Conservation (phyloP, 2,329 filamentous ascomycete genomes). For the Fusarium poae region DNA sequence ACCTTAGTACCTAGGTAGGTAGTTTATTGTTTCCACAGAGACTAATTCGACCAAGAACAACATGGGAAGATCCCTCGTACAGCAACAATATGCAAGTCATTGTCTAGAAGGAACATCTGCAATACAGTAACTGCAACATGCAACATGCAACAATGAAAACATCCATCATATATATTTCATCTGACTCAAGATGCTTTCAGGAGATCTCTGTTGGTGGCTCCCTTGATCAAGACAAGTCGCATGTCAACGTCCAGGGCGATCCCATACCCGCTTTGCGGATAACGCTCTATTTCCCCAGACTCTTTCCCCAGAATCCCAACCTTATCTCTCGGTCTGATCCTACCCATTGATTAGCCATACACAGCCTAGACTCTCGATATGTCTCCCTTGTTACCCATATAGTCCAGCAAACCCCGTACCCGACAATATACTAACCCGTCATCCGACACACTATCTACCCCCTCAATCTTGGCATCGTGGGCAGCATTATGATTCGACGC, state of each 20-base stretch:
- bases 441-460: slow-evolving; percentile 19
- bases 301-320: neutral
- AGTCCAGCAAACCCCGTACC: slow-evolving; percentile 20
- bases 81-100: neutral
- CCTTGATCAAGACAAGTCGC: neutral
- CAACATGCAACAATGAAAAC: neutral
- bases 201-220: neutral
- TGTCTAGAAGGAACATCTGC: neutral
- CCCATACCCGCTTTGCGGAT: slow-evolving; percentile 12
- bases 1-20: no score
- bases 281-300: slow-evolving; percentile 9
- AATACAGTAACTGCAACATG: neutral
- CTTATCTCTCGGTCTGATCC: slow-evolving; percentile 2
- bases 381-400: neutral
- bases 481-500: neutral
- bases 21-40: fast-evolving
- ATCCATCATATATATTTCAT: neutral
- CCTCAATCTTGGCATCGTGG: slow-evolving; percentile 30
- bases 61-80: neutral
- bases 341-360: neutral
- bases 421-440: slow-evolving; percentile 3
- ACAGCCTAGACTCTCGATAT: neutral
- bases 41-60: neutral
- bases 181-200: neutral
- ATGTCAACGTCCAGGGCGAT: neutral